Evolutionary conservation across 73 alveolate genomes (phyloP).

Genomic region (Stentor coeruleus): DNA sequence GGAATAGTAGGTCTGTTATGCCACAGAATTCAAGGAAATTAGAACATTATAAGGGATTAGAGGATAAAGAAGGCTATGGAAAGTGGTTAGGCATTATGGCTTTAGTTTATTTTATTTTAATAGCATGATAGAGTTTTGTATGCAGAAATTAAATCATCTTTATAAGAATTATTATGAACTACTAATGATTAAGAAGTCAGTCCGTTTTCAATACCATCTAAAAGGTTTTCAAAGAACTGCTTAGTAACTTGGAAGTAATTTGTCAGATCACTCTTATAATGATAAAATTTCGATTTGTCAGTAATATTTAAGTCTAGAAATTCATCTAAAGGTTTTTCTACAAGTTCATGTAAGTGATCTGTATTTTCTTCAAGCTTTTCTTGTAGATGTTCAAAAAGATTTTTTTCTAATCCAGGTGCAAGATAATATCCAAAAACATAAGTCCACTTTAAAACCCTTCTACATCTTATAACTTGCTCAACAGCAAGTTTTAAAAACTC

Average conservation of each 20-base stretch:
- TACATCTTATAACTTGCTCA: conserved; percentile 76
- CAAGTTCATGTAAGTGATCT: conserved; percentile 77
- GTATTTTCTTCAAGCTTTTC: conserved; percentile 73
- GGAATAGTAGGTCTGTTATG: not conserved
- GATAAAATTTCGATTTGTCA: conserved; percentile 58
- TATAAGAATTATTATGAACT: not conserved
- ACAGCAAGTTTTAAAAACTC: conserved; percentile 77
- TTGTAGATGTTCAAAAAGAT: conserved; percentile 68
- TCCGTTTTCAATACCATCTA: conserved; percentile 60
- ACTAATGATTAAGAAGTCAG: conserved; percentile 30
- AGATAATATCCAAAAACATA: conserved; percentile 81
- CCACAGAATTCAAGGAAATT: not conserved
- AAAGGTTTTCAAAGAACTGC: conserved; percentile 43
- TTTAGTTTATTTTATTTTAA: conserved; percentile 62
- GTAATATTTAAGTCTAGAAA: conserved; percentile 36
- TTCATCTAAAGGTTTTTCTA: conserved; percentile 65
- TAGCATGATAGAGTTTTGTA: conserved; percentile 43
- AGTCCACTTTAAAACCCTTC: conserved; percentile 81
- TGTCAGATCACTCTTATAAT: conserved; percentile 49
- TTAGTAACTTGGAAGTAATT: conserved; percentile 51
- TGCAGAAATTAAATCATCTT: conserved; percentile 34
- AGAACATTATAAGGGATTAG: not conserved
- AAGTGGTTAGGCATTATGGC: conserved; percentile 78
- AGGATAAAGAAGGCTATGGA: conserved; percentile 50
- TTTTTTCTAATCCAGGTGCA: conserved; percentile 40